A percentile compares a stretch with the other conserved stretches of the same genome.
phyloP scores from a whole-genome alignment of 768 basidiomycete genomes.

The Trametes punicea region DNA sequence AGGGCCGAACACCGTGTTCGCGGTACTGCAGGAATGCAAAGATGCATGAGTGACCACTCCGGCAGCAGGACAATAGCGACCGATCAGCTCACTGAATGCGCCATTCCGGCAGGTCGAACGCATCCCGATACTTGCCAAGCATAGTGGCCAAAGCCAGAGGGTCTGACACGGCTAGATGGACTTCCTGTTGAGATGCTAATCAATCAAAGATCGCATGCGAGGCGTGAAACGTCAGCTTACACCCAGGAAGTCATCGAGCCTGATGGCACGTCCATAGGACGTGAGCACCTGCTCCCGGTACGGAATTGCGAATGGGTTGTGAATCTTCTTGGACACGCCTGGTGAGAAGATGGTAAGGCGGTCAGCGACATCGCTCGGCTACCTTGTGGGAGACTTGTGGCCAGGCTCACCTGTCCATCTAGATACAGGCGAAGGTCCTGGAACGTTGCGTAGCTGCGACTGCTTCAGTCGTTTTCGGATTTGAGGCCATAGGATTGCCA shows the following conservation, averaged over 20 bases:
- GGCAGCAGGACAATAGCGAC: neutral
- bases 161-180: neutral
- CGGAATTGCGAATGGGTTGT: neutral
- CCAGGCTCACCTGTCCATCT: neutral
- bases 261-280: neutral
- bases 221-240: neutral
- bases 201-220: neutral
- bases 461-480: slow-evolving; percentile 1
- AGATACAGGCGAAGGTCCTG: neutral
- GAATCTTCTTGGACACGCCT: neutral
- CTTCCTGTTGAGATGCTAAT: neutral
- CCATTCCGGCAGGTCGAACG: neutral
- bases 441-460: neutral
- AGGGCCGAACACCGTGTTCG: neutral
- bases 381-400: neutral
- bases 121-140: neutral
- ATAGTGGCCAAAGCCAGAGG: neutral
- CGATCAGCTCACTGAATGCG: neutral
- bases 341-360: neutral
- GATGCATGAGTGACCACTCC: neutral
- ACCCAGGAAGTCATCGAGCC: neutral
- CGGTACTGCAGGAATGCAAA: neutral
- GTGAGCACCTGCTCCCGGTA: neutral
- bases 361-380: neutral
- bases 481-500: neutral